Percentiles rank a stretch among this genome's conserved stretches.
These are phyloP conservation scores for Globisporangium radiosum DNA, from an alignment of 352 stramenopile species.

Conservation along the genomic window DNA sequence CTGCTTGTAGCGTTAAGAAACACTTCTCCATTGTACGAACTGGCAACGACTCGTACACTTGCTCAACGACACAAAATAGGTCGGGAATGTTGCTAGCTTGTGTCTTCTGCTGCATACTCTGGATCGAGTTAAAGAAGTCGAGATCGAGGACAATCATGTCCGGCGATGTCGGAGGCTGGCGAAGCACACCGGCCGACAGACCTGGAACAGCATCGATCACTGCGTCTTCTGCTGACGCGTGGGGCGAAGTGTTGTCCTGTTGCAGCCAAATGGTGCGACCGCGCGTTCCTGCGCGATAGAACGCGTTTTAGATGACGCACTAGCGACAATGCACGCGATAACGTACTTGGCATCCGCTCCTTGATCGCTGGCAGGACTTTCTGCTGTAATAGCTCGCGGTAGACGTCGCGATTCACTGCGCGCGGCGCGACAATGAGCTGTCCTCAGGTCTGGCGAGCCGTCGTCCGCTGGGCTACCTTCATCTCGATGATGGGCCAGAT, in stretches of 20 bases:
- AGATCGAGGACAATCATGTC: constrained; percentile 14
- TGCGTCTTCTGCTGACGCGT: neutral
- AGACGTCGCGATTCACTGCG: neutral
- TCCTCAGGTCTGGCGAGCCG: neutral
- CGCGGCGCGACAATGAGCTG: neutral
- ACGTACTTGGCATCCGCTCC: neutral
- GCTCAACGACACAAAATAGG: constrained; percentile 3
- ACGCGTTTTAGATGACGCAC: neutral
- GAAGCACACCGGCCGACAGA: neutral
- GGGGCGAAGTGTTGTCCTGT: neutral
- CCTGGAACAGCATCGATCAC: no score
- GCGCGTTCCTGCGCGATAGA: neutral
- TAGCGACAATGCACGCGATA: neutral
- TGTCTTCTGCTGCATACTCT: constrained; percentile 9
- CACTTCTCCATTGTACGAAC: constrained; percentile 2
- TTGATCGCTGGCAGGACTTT: neutral
- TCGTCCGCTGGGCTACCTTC: constrained; percentile 5
- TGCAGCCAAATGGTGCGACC: neutral
- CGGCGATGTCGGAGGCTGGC: constrained; percentile 4
- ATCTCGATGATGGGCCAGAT: constrained; percentile 9
- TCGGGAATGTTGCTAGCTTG: neutral
- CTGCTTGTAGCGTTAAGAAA: constrained; percentile 12
- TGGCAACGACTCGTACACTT: constrained; percentile 1
- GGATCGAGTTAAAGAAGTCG: constrained; percentile 10
- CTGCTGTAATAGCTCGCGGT: neutral